Conservation (phyloP, 1,139 yeast species). For the Suhomyces chickasaworum region DNA sequence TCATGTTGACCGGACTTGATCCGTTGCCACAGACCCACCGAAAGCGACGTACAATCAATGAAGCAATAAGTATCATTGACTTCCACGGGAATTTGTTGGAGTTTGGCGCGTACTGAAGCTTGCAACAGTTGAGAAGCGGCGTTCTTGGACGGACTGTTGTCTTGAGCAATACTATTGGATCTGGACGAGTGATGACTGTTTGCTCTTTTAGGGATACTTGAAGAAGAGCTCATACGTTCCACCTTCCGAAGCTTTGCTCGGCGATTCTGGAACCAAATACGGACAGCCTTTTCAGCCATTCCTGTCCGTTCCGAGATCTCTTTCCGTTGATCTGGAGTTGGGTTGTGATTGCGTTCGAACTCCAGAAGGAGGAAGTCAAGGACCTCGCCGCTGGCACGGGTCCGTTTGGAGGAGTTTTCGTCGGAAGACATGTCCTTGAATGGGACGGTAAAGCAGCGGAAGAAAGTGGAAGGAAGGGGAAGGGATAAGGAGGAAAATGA, state of each 20-base stretch:
- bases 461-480: conserved; percentile 3
- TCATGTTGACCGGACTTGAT: conserved; percentile 62
- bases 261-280: conserved; percentile 94
- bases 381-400: conserved; percentile 84
- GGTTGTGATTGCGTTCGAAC: conserved; percentile 72
- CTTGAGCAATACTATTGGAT: conserved; percentile 12
- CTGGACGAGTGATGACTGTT: conserved; percentile 8
- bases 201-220: conserved; percentile 10
- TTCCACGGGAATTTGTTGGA: conserved; percentile 46
- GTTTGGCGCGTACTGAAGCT: not conserved
- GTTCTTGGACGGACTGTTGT: conserved; percentile 10
- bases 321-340: conserved; percentile 66
- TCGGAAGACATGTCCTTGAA: conserved; percentile 19
- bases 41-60: conserved; percentile 64
- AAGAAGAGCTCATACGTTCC: conserved; percentile 43
- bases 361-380: conserved; percentile 68
- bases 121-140: not conserved
- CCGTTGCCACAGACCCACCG: conserved; percentile 81
- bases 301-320: conserved; percentile 74
- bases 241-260: conserved; percentile 70
- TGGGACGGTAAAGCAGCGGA: conserved; percentile 4
- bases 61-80: conserved; percentile 68
- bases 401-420: conserved; percentile 40
- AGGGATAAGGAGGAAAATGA: not conserved
- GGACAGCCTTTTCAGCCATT: conserved; percentile 88